phyloP scores from a whole-genome alignment of 2,329 filamentous ascomycete genomes.

The Bertia moriformis region DNA sequence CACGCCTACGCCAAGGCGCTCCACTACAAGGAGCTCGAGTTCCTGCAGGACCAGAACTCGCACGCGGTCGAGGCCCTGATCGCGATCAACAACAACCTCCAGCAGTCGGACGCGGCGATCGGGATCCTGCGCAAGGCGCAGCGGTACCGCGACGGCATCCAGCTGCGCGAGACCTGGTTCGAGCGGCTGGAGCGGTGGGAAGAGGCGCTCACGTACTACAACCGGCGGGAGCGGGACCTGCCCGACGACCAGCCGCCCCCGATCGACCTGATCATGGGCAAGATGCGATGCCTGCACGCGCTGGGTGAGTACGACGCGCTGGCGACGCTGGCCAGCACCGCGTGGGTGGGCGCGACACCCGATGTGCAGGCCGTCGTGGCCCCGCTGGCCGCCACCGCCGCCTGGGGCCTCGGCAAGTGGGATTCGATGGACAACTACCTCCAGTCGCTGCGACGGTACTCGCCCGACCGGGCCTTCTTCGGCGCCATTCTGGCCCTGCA shows the following conservation, averaged over 20 bases:
- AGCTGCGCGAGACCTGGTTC: constrained; percentile 95
- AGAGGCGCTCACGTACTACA: constrained; percentile 83
- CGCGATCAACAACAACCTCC: constrained; percentile 97
- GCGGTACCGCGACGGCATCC: constrained; percentile 75
- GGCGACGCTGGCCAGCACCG: constrained; percentile 75
- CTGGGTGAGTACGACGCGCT: constrained; percentile 94
- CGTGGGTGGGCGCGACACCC: constrained; percentile 77
- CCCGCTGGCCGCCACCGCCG: constrained; percentile 82
- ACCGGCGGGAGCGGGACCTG: constrained; percentile 65
- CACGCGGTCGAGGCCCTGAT: constrained; percentile 93
- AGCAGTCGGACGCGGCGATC: constrained; percentile 96
- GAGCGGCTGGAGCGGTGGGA: constrained; percentile 98
- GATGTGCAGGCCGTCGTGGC: constrained; percentile 86
- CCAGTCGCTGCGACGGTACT: constrained; percentile 82
- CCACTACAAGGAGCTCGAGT: constrained; percentile 98
- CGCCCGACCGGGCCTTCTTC: constrained; percentile 92
- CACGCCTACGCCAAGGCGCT: constrained; percentile 96
- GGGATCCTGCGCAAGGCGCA: constrained; percentile 94
- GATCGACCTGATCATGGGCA: constrained; percentile 96
- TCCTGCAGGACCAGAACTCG: constrained; percentile 91
- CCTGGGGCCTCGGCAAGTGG: constrained; percentile 94
- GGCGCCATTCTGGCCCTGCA: constrained; percentile 90
- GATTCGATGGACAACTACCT: constrained; percentile 97
- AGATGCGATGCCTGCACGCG: constrained; percentile 96
- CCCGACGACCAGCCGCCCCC: constrained; percentile 46